phyloP scores from a whole-genome alignment of 2,329 filamentous ascomycete genomes.

The Penicillium sp. region DNA sequence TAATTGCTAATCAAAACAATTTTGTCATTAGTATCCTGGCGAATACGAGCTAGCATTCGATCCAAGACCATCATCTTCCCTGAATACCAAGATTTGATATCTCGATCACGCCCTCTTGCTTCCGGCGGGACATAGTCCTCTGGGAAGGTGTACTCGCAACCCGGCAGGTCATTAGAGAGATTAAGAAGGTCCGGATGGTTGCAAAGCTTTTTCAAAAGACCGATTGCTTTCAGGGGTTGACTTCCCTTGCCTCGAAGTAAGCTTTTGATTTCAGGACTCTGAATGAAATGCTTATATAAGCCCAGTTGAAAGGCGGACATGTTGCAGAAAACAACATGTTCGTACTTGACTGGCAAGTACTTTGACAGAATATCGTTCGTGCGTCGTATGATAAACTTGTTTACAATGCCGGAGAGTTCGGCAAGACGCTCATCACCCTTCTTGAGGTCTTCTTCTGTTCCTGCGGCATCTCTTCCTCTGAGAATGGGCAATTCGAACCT shows the following conservation, averaged over 20 bases:
- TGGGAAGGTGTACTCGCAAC: conserved; percentile 71
- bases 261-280: conserved; percentile 86
- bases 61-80: conserved; percentile 99
- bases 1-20: conserved; percentile 99
- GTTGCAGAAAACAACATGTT: conserved; percentile 97
- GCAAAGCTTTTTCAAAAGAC: conserved; percentile 93
- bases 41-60: conserved; percentile 90
- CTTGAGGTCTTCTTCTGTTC: conserved; percentile 69
- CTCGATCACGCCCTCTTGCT: conserved; percentile 74
- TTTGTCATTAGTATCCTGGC: conserved; percentile 94
- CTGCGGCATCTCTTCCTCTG: conserved; percentile 80
- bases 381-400: conserved; percentile 95
- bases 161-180: conserved; percentile 72
- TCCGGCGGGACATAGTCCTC: conserved; percentile 85
- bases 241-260: conserved; percentile 87
- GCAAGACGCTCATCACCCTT: conserved; percentile 73
- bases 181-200: conserved; percentile 93
- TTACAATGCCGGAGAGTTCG: conserved; percentile 76
- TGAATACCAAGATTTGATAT: conserved; percentile 90
- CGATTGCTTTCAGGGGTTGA: conserved; percentile 92
- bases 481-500: conserved; percentile 88
- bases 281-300: conserved; percentile 94
- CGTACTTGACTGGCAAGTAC: conserved; percentile 95
- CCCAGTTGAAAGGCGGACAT: conserved; percentile 84
- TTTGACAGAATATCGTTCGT: conserved; percentile 98